These are phyloP conservation scores for Pyrenophora graminea DNA, from an alignment of 2,329 filamentous ascomycete species.

Conservation along the genomic window DNA sequence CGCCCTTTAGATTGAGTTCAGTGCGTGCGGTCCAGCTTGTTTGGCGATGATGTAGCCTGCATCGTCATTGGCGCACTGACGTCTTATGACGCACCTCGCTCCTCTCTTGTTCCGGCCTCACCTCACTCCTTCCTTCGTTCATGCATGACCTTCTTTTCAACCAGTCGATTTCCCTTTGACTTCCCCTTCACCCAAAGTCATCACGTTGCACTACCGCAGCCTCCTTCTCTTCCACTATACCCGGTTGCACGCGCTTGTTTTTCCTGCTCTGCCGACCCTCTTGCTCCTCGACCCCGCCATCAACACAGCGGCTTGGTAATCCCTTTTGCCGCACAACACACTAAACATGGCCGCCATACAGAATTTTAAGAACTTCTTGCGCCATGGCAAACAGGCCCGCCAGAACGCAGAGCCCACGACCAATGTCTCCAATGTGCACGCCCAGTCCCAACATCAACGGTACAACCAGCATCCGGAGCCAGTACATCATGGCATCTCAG, in stretches of 20 bases:
- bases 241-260: conserved; percentile 23
- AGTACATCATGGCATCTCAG: conserved; percentile 62
- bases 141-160: conserved; percentile 31
- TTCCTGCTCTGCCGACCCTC: conserved; percentile 12
- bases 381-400: conserved; percentile 94
- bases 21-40: conserved; percentile 18
- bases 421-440: conserved; percentile 66
- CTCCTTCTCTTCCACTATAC: conserved; percentile 15
- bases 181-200: conserved; percentile 14
- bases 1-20: not conserved
- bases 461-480: conserved; percentile 53
- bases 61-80: conserved; percentile 28
- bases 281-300: conserved; percentile 27
- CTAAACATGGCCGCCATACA: conserved; percentile 74
- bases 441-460: conserved; percentile 60
- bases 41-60: conserved; percentile 31
- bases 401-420: conserved; percentile 66
- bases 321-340: conserved; percentile 9
- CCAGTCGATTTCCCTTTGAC: conserved; percentile 19
- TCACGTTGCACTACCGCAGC: conserved; percentile 20
- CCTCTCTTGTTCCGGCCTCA: conserved; percentile 31
- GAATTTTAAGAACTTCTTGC: conserved; percentile 97
- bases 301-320: conserved; percentile 18
- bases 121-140: conserved; percentile 14
- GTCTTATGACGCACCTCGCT: conserved; percentile 17